These are phyloP conservation scores for Syzygium malaccense DNA, from an alignment of 441 rosid species.

Conservation along the genomic window DNA sequence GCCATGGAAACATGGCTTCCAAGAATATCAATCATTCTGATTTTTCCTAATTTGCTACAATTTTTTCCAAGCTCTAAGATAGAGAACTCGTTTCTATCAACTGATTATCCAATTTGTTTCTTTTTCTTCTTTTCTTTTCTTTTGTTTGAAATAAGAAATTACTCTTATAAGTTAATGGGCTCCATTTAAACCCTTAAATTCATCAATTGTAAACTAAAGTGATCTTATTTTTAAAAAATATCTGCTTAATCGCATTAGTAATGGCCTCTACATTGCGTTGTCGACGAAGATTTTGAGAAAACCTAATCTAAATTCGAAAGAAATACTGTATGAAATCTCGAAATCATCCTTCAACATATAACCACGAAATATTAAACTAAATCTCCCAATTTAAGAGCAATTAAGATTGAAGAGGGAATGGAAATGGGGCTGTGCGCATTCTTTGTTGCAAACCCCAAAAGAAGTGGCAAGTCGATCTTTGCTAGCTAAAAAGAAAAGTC, in stretches of 20 bases:
- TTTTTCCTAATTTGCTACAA: neutral
- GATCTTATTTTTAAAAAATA: neutral
- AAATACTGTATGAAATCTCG: neutral
- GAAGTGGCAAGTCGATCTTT: neutral
- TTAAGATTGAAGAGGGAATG: neutral
- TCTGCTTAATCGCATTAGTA: neutral
- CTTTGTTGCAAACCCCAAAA: neutral
- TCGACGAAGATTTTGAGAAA: neutral
- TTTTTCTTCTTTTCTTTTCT: neutral
- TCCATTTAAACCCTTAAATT: neutral
- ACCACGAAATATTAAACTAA: neutral
- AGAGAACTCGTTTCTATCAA: neutral
- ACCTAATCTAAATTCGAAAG: neutral
- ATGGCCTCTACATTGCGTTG: neutral
- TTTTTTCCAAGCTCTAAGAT: neutral
- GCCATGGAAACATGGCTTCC: neutral
- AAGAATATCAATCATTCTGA: neutral
- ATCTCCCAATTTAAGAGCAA: neutral
- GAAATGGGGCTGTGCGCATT: neutral
- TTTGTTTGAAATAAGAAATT: neutral
- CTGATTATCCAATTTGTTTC: neutral
- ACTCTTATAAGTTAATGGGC: neutral
- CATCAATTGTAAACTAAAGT: neutral
- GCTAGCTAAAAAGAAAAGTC: neutral
- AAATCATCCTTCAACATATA: neutral